Conservation (phyloP, 225 moss, liverwort and hornwort genomes). For the Neckera pumila region DNA sequence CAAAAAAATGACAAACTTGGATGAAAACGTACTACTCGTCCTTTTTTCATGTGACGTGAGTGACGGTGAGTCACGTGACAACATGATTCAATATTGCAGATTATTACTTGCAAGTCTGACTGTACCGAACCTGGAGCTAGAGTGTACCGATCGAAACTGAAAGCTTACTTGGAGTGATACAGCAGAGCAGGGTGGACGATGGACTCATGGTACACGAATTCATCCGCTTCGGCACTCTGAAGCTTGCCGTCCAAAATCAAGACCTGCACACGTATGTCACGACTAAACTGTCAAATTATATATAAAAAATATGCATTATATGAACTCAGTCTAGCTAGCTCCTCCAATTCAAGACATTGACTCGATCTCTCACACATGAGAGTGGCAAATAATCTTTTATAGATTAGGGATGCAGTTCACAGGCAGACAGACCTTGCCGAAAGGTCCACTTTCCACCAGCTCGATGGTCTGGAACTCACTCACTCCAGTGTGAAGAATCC, state of each 20-base stretch:
- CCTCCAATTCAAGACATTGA: not conserved
- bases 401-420: not conserved
- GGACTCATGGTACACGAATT: slow-evolving; percentile 87
- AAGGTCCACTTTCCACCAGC: slow-evolving; percentile 83
- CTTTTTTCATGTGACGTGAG: not conserved
- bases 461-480: slow-evolving; percentile 75
- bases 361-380: not conserved
- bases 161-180: slow-evolving; percentile 58
- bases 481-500: slow-evolving; percentile 79
- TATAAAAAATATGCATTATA: not conserved
- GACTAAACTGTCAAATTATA: not conserved
- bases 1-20: not conserved
- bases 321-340: not conserved
- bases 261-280: slow-evolving; percentile 21
- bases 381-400: not conserved
- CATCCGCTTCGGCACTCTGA: slow-evolving; percentile 88
- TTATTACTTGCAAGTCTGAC: not conserved
- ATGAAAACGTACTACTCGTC: not conserved
- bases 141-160: not conserved
- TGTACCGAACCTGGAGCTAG: not conserved
- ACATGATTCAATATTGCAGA: not conserved
- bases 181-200: slow-evolving; percentile 82
- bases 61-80: not conserved
- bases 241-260: slow-evolving; percentile 92
- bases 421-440: slow-evolving; percentile 54